Conservation (phyloP, 1,284 basidiomycete species). For the Irpex sp. region DNA sequence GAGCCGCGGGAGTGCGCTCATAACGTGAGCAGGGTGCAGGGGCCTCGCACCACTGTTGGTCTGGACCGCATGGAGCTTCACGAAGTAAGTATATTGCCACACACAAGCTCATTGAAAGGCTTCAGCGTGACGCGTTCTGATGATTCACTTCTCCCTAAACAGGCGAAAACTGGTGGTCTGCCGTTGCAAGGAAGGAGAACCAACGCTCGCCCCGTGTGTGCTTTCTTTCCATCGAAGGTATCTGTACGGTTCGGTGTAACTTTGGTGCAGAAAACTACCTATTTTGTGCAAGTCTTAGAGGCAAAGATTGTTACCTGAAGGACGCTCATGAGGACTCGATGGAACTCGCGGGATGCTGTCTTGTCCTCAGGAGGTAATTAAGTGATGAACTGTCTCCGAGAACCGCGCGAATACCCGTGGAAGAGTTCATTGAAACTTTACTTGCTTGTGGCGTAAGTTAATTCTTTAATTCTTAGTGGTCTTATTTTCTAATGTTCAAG, state of each 20-base stretch:
- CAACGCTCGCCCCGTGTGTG: not conserved
- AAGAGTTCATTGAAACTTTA: not conserved
- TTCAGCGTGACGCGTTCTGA: not conserved
- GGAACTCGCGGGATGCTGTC: not conserved
- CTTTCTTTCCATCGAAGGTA: not conserved
- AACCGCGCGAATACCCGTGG: not conserved
- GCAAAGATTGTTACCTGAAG: not conserved
- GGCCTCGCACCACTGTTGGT: not conserved
- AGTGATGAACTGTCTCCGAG: not conserved
- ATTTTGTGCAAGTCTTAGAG: not conserved
- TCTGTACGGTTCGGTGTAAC: not conserved
- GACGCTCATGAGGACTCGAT: not conserved
- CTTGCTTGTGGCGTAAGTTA: not conserved
- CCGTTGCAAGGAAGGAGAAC: not conserved
- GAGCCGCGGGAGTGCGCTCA: not conserved
- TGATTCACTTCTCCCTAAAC: not conserved
- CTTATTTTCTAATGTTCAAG: not conserved
- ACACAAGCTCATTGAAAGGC: not conserved
- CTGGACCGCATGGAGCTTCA: not conserved
- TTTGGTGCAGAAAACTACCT: not conserved
- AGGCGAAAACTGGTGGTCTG: not conserved
- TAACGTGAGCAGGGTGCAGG: not conserved
- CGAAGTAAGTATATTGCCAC: not conserved
- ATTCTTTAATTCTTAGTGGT: not conserved
- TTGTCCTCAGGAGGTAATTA: constrained; percentile 1